Conservation (phyloP, 306 rosid species). For the Hippophae tibetana region DNA sequence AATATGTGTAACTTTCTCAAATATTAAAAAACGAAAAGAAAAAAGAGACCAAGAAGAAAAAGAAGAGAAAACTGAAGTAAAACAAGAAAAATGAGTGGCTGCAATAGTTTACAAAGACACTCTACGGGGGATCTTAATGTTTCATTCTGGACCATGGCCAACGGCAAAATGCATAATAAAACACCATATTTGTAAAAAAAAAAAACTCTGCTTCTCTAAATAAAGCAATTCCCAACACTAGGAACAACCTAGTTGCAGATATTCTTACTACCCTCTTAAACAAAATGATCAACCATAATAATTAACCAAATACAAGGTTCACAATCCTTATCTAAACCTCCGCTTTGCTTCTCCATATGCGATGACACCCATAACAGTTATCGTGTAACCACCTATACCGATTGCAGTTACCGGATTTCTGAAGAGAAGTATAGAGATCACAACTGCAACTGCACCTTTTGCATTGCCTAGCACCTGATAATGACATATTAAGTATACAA, state of each 20-base stretch:
- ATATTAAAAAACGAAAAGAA: no score
- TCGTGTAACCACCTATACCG: slow-evolving; percentile 77
- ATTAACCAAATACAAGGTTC: background rate
- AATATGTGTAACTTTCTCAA: no score
- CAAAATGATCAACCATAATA: slow-evolving; percentile 15
- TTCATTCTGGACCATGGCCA: background rate
- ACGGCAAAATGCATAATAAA: background rate
- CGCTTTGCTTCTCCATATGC: slow-evolving; percentile 91
- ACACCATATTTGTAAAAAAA: slow-evolving; percentile 7
- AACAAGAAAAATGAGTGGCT: no score
- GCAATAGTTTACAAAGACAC: no score
- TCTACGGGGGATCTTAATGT: no score
- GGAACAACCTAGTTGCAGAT: slow-evolving; percentile 28
- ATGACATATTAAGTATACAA: slow-evolving; percentile 9
- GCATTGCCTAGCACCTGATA: slow-evolving; percentile 92
- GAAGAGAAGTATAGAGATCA: slow-evolving; percentile 84
- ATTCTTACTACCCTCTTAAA: slow-evolving; percentile 13
- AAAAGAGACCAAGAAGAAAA: no score
- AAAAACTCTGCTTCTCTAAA: background rate
- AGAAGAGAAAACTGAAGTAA: no score
- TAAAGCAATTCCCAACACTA: slow-evolving; percentile 3
- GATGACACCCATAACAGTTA: slow-evolving; percentile 80
- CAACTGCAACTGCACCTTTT: slow-evolving; percentile 96
- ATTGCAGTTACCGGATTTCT: slow-evolving; percentile 80
- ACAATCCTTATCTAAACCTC: slow-evolving; percentile 55